Evolutionary conservation across 768 basidiomycete genomes (phyloP).

Genomic region (Panellus pusillus): DNA sequence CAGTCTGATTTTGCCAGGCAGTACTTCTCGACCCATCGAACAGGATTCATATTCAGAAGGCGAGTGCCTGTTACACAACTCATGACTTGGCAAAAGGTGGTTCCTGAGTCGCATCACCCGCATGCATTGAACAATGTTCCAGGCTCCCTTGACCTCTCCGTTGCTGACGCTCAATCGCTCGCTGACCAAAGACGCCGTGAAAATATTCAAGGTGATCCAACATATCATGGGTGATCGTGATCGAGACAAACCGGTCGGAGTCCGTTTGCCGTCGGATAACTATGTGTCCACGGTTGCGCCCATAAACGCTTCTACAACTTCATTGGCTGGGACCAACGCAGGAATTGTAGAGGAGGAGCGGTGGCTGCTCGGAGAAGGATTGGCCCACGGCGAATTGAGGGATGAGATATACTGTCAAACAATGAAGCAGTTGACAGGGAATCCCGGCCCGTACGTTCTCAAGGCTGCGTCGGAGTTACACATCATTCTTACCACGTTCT

Average conservation of each 20-base stretch:
- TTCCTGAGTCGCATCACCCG: conserved; percentile 6
- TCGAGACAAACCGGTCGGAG: conserved; percentile 57
- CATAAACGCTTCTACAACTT: conserved; percentile 48
- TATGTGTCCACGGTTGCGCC: conserved; percentile 45
- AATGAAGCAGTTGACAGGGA: conserved; percentile 87
- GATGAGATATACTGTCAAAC: conserved; percentile 94
- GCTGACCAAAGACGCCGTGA: conserved; percentile 76
- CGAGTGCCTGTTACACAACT: conserved; percentile 81
- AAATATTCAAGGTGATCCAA: conserved; percentile 86
- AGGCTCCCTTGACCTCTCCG: conserved; percentile 70
- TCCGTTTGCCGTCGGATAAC: conserved; percentile 46
- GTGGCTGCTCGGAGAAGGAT: conserved; percentile 80
- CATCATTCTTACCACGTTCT: neutral
- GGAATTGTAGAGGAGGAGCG: conserved; percentile 79
- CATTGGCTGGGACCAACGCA: conserved; percentile 35
- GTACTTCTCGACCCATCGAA: conserved; percentile 90
- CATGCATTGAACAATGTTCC: neutral
- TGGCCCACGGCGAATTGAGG: conserved; percentile 78
- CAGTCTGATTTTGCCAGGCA: conserved; percentile 82
- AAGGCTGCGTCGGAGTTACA: neutral
- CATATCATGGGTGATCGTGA: conserved; percentile 93
- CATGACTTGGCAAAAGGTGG: conserved; percentile 90
- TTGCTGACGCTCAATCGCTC: conserved; percentile 68
- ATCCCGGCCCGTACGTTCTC: conserved; percentile 69
- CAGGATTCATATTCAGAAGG: conserved; percentile 82